These are phyloP conservation scores for Hanseniaspora uvarum DNA, from an alignment of 1,139 yeast genomes.

Conservation along the genomic window DNA sequence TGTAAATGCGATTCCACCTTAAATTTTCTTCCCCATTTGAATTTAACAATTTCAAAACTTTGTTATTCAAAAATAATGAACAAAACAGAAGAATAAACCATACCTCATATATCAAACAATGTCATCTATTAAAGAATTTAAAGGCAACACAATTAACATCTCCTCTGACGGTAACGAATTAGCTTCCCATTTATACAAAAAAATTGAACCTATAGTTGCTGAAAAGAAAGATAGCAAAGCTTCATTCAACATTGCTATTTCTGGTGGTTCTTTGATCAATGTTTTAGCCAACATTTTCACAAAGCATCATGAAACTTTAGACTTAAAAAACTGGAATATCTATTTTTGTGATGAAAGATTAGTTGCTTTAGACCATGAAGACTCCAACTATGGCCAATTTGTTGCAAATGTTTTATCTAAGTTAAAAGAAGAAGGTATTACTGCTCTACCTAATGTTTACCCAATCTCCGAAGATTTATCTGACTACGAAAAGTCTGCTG, in stretches of 20 bases:
- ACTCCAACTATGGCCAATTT: constrained; percentile 85
- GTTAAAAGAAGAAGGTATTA: constrained; percentile 24
- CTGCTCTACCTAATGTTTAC: constrained; percentile 50
- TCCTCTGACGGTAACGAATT: constrained; percentile 9
- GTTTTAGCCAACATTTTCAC: constrained; percentile 63
- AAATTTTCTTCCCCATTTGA: neutral
- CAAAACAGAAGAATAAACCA: neutral
- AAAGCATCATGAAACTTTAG: constrained; percentile 48
- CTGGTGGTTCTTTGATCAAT: constrained; percentile 84
- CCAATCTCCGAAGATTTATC: constrained; percentile 64
- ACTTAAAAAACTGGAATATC: constrained; percentile 89
- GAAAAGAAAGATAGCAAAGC: constrained; percentile 22
- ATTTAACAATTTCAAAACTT: neutral
- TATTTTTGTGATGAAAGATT: constrained; percentile 95
- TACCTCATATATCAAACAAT: neutral
- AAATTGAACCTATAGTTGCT: constrained; percentile 4
- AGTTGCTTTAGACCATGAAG: constrained; percentile 75
- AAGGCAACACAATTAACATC: constrained; percentile 8
- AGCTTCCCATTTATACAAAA: constrained; percentile 8
- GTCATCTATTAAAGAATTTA: constrained; percentile 1
- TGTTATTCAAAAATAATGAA: neutral
- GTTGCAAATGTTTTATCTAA: constrained; percentile 63
- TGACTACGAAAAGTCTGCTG: constrained; percentile 36
- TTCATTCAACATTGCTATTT: constrained; percentile 63
- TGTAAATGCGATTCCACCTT: neutral